Base-by-base conservation (phyloP, 768 basidiomycete species). In the Rhizopogon vinicolor region DNA sequence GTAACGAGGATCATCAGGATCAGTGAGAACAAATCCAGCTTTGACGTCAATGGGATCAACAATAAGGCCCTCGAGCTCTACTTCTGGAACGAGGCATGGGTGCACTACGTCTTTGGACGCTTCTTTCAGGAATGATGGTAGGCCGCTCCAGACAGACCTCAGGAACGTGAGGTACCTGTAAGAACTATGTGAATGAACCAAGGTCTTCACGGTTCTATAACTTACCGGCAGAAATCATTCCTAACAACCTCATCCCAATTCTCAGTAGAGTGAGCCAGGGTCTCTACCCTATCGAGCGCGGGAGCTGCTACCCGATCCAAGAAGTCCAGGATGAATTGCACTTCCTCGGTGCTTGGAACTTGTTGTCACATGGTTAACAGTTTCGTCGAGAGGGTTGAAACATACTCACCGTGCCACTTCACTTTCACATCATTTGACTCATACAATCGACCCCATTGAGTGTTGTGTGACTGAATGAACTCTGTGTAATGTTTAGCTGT, bases 221-320 rank as follows among this genome's bases (percentile, higher is more conserved):
- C 75, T 56, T 69, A 87, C 82, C 93, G 82, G 72, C 94, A 97
- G 64, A 92, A 91, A 66, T 91, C 90, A 63, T 90, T 91, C 41
- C 88, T 82, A 57, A 80, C 75, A 42, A 81, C 71, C 54, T 72
- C 81, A 62, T 89, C 82, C 84, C 91, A 91, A 45, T 69, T 79
- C 13, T 71, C 69, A 7, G 81, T 78, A 7, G 62, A 59, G 22
- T 19, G 70, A 76, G 31, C 75, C 73, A 96, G 73, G 3, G 61
- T 60, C 44, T 93, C 88, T 2, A 98, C 75, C 51, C 80, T 81
- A 54, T 82, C 77, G 16, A 94, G 71, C 5, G 82, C 78, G 33
- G 88, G 93, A 29, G 75, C 72, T 40, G 79, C 79, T n/a, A 93
- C 75, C 40, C 75, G 71, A 49, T 87, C 82, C 39, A 97, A 74